Conservation (phyloP, 2,329 filamentous ascomycete species). For the Fusarium sp. region DNA sequence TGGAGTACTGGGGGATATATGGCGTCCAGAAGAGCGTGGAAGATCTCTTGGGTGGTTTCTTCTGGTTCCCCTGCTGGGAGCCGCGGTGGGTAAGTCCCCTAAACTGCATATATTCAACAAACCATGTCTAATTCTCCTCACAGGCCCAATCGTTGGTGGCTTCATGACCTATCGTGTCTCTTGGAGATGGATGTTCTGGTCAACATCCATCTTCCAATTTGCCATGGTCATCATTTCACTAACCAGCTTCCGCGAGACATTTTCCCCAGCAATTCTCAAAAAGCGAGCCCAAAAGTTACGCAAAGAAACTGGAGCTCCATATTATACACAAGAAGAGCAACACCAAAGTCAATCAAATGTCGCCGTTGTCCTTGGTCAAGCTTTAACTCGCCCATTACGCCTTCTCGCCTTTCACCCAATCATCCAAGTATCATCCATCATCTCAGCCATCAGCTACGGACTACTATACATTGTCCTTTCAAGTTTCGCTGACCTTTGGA, state of each 20-base stretch:
- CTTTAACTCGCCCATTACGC: constrained; percentile 65
- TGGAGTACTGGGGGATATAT: constrained; percentile 60
- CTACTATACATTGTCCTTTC: constrained; percentile 72
- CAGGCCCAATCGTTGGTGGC: constrained; percentile 53
- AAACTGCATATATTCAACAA: fast-evolving
- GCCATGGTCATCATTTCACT: constrained; percentile 49
- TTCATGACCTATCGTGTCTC: constrained; percentile 49
- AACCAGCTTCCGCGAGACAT: constrained; percentile 52
- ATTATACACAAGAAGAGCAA: constrained; percentile 52
- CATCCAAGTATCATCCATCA: constrained; percentile 64
- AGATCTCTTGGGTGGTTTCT: constrained; percentile 51
- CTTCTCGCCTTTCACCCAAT: constrained; percentile 69
- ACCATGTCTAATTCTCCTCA: fast-evolving
- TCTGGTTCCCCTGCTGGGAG: constrained; percentile 53
- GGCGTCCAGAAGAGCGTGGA: constrained; percentile 57
- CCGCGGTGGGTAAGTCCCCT: constrained; percentile 47
- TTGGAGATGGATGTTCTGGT: constrained; percentile 61
- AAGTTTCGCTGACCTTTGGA: constrained; percentile 70
- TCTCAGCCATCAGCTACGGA: constrained; percentile 70
- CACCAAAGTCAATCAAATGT: constrained; percentile 44
- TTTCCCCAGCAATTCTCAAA: constrained; percentile 48
- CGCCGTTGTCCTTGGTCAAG: constrained; percentile 41
- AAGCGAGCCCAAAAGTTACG: constrained; percentile 48
- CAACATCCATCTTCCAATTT: constrained; percentile 54
- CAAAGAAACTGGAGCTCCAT: constrained; percentile 43